phyloP scores from a whole-genome alignment of 2,329 filamentous ascomycete species.

The Penicillium sp. region DNA sequence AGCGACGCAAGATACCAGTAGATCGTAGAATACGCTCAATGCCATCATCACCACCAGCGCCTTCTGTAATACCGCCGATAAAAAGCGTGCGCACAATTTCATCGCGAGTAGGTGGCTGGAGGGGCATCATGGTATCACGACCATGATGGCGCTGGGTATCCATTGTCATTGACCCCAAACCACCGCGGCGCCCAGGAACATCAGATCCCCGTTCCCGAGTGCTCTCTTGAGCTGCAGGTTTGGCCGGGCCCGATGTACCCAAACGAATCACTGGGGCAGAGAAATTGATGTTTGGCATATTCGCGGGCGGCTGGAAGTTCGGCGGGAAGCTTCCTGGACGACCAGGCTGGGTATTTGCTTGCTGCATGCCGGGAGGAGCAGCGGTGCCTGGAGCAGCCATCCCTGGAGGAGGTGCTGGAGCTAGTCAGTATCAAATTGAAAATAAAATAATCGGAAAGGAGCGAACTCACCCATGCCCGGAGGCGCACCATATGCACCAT shows the following conservation, averaged over 20 bases:
- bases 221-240: conserved; percentile 51
- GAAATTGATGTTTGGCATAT: conserved; percentile 98
- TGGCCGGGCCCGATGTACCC: conserved; percentile 69
- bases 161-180: conserved; percentile 61
- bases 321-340: conserved; percentile 76
- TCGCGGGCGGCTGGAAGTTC: conserved; percentile 83
- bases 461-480: conserved; percentile 72
- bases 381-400: conserved; percentile 77
- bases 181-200: conserved; percentile 48
- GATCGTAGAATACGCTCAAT: conserved; percentile 74
- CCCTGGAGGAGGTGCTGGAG: conserved; percentile 70
- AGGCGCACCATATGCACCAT: conserved; percentile 69
- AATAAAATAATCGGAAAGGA: not conserved
- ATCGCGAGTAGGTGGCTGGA: conserved; percentile 80
- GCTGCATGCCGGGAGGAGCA: conserved; percentile 73
- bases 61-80: conserved; percentile 78
- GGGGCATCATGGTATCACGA: conserved; percentile 66
- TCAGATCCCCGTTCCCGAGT: conserved; percentile 47
- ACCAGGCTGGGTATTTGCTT: conserved; percentile 70
- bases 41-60: conserved; percentile 70
- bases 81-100: conserved; percentile 92
- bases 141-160: conserved; percentile 67
- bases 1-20: conserved; percentile 77
- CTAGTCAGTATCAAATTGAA: conserved; percentile 17
- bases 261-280: conserved; percentile 93